Conservation (phyloP, 148 eudicot genomes). For the Rhododendron ferrugineum region DNA sequence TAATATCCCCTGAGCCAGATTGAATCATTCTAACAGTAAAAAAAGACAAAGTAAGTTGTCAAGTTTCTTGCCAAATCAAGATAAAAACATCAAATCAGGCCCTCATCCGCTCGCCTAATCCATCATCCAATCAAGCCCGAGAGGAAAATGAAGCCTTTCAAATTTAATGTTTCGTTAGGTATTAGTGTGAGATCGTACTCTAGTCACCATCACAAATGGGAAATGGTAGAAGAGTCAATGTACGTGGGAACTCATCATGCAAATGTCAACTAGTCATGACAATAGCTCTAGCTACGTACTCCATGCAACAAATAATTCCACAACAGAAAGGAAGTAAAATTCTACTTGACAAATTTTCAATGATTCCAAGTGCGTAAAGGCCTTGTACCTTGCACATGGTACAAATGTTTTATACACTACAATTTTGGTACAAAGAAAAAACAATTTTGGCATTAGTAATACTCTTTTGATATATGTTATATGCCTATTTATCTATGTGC, state of each 20-base stretch:
- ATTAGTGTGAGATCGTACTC: background rate
- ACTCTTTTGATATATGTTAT: background rate
- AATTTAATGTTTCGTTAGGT: background rate
- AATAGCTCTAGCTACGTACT: background rate
- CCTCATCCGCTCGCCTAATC: too few relatives aligned
- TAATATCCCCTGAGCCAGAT: too few relatives aligned
- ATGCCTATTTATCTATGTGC: background rate
- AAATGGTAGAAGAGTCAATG: background rate
- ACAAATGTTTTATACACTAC: too few relatives aligned
- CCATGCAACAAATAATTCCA: background rate
- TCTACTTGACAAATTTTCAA: background rate
- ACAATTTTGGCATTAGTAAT: too few relatives aligned
- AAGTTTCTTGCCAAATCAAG: too few relatives aligned
- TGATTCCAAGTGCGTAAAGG: background rate
- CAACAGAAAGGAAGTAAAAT: background rate
- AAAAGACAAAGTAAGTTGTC: too few relatives aligned
- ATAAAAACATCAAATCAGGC: too few relatives aligned
- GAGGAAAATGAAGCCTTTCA: background rate
- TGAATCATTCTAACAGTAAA: too few relatives aligned
- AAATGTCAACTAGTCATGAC: background rate
- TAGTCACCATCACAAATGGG: slow-evolving; percentile 2
- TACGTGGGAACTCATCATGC: background rate
- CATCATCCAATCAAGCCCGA: too few relatives aligned
- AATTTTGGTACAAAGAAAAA: too few relatives aligned
- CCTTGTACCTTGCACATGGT: too few relatives aligned